Evolutionary conservation across 2,329 filamentous ascomycete species (phyloP), one percentile per base, ranked within the genome.

Genomic region (Cladosporium sp.): DNA sequence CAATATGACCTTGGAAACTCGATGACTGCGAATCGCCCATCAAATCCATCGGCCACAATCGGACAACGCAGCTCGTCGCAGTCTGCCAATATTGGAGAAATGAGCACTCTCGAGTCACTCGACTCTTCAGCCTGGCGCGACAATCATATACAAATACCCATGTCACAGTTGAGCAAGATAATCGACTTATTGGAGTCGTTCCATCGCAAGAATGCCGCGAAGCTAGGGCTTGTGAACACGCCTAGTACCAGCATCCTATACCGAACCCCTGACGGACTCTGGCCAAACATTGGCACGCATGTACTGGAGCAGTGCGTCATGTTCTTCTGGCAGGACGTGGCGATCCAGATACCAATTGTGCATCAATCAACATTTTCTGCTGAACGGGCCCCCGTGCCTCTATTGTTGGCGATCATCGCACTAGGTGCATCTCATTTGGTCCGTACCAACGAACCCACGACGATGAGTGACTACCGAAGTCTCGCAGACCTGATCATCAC

Each of bases 251-350:
- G 44, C 5, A 22, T 47, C n/a, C 4, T 32, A 3, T 32, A 47
- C 24, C 22, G 44, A 12, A 47, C 22, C 3, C 22, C 44, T 2
- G 44, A 47, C 4, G 25, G 25, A 8, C 24, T 25, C 1, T 47
- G 44, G 44, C 44, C 44, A 13, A 47, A 47, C 7, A 2, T 47
- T 3, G 17, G 3, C n/a, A 20, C 44, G 10, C 9, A n/a, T 17
- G 25, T 47, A 32, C 44, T 47, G 13, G 44, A 47, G 19, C 44
- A 86, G 3, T 96, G 96, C 68, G 91, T 95, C 62, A 82, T 85
- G 15, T 93, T 90, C 0, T 97, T 95, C 71, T 97, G 93, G 93
- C 81, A 88, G 57, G 88, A 96, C 70, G 95, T 96, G 68, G 93
- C 92, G 70, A 86, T 91, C 48, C 92, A 97, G 70, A 80, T 97